Evolutionary conservation across 176 grass and related monocot species (phyloP), one percentile per base, ranked within the genome.

Genomic region (Zoysia japonica): DNA sequence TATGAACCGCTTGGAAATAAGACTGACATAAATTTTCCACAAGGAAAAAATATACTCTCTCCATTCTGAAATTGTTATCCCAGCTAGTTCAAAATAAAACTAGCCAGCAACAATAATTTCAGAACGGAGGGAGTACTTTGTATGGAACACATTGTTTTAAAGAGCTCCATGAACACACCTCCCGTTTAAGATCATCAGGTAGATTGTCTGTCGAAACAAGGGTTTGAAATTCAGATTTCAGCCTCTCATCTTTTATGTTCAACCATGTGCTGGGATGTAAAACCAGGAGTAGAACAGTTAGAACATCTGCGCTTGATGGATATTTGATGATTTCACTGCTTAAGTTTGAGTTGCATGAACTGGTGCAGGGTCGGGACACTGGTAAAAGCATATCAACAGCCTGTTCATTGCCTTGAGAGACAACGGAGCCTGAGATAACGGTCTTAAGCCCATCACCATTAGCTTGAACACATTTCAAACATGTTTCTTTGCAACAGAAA

Each of bases 261-360:
- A 72, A 68, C 85, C 91, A 97, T 52, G 83, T 88, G 47, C 13
- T 46, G 12, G 89, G 85, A 51, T 89, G 89, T 66, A 97, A 88
- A 78, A 88, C 83, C 65, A 97, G 79, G 19, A 97, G 56, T 61
- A 97, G 82, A 86, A 97, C 85, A 38, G 85, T 92, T 63, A 94
- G 15, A 77, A 85, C 63, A 90, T 90, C 92, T 83, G n/a, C 46
- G 12, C 48, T 88, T 57, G 83, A 78, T 48, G 91, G 89, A 63
- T 82, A 90, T 79, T 91, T 90, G 45, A 82, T 37, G 61, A 55
- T 70, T 72, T 78, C 61, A 20, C 53, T 81, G 38, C n/a, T 67
- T 10, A 71, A 40, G 67, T 47, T 75, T 79, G 80, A 92, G 86
- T 52, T 47, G 69, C 64, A 86, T 3, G 44, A 59, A 70, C 68